A percentile compares a stretch with the other conserved stretches of the same genome.
Conservation (phyloP, 2,329 filamentous ascomycete species). For the Verticillium isaacii region DNA sequence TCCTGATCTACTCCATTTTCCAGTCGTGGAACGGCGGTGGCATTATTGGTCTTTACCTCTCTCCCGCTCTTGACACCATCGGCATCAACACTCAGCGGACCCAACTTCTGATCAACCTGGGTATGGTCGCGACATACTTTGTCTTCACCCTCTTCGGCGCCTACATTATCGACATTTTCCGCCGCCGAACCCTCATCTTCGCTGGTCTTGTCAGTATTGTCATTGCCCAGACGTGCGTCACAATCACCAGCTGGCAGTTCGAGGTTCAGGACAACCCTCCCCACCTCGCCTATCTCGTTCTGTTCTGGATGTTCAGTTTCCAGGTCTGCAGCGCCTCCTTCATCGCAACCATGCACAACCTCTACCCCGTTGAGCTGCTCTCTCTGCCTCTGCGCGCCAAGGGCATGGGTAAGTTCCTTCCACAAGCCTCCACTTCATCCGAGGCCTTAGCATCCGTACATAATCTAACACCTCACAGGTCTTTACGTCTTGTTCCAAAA, state of each 20-base stretch:
- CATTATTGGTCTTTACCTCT: conserved; percentile 37
- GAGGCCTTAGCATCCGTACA: no score
- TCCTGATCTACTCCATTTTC: conserved; percentile 39
- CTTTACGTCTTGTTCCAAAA: background rate
- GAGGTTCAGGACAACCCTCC: conserved; percentile 17
- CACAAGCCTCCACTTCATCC: background rate
- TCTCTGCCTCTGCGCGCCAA: conserved; percentile 37
- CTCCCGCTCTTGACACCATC: conserved; percentile 34
- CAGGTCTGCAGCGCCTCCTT: conserved; percentile 39
- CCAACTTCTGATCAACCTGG: conserved; percentile 36
- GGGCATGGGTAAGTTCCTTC: conserved; percentile 33
- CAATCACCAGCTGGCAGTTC: conserved; percentile 43
- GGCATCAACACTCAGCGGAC: conserved; percentile 30
- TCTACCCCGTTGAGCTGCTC: conserved; percentile 39
- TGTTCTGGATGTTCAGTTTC: conserved; percentile 43
- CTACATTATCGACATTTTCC: conserved; percentile 35
- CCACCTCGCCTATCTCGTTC: conserved; percentile 32
- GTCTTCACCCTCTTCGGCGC: conserved; percentile 38
- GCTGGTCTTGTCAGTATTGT: conserved; percentile 27
- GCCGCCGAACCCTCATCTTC: conserved; percentile 33
- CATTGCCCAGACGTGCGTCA: conserved; percentile 36
- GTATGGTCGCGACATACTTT: conserved; percentile 37
- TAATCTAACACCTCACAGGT: background rate
- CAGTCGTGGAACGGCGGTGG: conserved; percentile 42
- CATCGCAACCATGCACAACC: conserved; percentile 42